Evolutionary conservation across 345 rosid genomes (phyloP).

Genomic region (Garcia nutans): DNA sequence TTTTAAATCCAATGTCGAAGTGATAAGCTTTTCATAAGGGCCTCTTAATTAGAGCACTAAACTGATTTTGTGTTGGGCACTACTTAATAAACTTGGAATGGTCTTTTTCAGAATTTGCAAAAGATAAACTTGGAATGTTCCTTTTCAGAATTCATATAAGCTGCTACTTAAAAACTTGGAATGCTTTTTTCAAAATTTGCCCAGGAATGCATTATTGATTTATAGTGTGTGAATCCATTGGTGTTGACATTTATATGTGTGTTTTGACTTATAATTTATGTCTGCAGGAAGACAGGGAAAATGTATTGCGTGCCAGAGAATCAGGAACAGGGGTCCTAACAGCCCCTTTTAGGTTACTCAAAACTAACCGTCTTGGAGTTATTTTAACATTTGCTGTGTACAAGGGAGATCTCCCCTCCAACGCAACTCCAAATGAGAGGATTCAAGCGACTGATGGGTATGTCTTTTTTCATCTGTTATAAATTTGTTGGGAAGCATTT

Average conservation of each 20-base stretch:
- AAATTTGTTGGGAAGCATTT: conserved; percentile 7
- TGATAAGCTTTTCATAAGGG: background rate
- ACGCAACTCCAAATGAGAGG: conserved; percentile 82
- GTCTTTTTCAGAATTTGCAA: background rate
- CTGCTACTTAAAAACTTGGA: background rate
- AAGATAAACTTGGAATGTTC: background rate
- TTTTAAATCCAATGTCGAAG: background rate
- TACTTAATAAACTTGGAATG: background rate
- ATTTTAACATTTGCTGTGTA: conserved; percentile 93
- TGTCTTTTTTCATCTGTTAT: conserved; percentile 16
- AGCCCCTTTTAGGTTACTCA: conserved; percentile 87
- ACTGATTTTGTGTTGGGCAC: background rate
- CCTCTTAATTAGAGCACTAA: background rate
- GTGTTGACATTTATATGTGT: conserved; percentile 5
- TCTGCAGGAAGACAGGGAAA: conserved; percentile 86
- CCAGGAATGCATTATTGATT: background rate
- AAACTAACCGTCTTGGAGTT: conserved; percentile 91
- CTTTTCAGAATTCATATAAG: too few species aligned
- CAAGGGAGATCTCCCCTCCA: conserved; percentile 70
- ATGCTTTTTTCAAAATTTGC: background rate
- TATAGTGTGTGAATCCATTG: background rate
- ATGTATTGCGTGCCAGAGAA: conserved; percentile 81
- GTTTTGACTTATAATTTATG: conserved; percentile 14
- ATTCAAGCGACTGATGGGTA: conserved; percentile 88
- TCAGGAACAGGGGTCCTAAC: conserved; percentile 92